These are phyloP conservation scores for Malus domestica DNA, from an alignment of 306 rosid species.

Conservation along the genomic window ASM211411v1 NC_041793.1:43539001-43539500, in stretches of 20 bases:
- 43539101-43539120: slow-evolving; percentile 25
- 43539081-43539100: slow-evolving; percentile 44
- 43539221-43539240: slow-evolving; percentile 1
- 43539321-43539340: too few relatives aligned
- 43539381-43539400: background rate
- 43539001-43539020: background rate
- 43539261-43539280: background rate
- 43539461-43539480: background rate
- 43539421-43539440: background rate
- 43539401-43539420: background rate
- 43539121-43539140: background rate
- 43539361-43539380: background rate
- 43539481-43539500: too few relatives aligned
- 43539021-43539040: slow-evolving; percentile 42
- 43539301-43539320: background rate
- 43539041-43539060: slow-evolving; percentile 73
- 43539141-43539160: background rate
- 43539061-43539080: slow-evolving; percentile 49
- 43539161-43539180: background rate
- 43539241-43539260: background rate
- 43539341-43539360: background rate
- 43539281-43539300: background rate
- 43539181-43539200: background rate
- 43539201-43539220: background rate
- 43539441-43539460: background rate